phyloP scores from a whole-genome alignment of 1,139 yeast species.

The Hyphopichia pseudoburtonii region DNA sequence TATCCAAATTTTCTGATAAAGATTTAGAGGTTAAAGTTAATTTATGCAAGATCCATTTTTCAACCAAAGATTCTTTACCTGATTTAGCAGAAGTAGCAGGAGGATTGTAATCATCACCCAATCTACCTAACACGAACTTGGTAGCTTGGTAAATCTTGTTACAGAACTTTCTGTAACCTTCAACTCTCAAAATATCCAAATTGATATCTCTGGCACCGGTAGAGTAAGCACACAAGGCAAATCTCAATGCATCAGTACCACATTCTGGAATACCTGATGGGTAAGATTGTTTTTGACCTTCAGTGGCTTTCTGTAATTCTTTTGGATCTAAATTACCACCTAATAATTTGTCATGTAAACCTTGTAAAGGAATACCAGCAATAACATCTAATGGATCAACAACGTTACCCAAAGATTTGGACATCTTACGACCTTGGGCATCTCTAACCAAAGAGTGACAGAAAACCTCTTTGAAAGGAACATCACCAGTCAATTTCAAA shows the following conservation, averaged over 20 bases:
- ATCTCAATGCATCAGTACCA: constrained; percentile 98
- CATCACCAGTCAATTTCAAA: constrained; percentile 81
- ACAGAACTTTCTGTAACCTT: constrained; percentile 99
- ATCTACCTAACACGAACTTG: constrained; percentile 89
- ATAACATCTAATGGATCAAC: constrained; percentile 95
- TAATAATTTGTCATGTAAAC: constrained; percentile 73
- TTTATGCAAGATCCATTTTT: constrained; percentile 93
- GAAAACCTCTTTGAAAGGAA: constrained; percentile 95
- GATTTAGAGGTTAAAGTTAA: constrained; percentile 68
- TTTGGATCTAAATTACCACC: constrained; percentile 87
- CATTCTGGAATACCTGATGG: constrained; percentile 99
- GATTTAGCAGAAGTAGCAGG: constrained; percentile 60
- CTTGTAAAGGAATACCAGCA: constrained; percentile 77
- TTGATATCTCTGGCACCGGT: constrained; percentile 99
- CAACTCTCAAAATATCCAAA: constrained; percentile 93
- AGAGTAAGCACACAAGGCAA: constrained; percentile 96
- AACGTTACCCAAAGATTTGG: constrained; percentile 95
- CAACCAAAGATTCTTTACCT: constrained; percentile 89
- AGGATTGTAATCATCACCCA: constrained; percentile 86
- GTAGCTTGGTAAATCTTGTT: constrained; percentile 99
- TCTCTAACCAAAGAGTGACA: constrained; percentile 98
- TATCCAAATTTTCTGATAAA: constrained; percentile 67
- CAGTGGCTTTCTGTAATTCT: constrained; percentile 83
- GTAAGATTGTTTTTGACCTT: constrained; percentile 86
- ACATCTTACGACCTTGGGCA: constrained; percentile 99